Evolutionary conservation across 2,329 filamentous ascomycete genomes (phyloP).

Genomic region (Moelleriella libera): DNA sequence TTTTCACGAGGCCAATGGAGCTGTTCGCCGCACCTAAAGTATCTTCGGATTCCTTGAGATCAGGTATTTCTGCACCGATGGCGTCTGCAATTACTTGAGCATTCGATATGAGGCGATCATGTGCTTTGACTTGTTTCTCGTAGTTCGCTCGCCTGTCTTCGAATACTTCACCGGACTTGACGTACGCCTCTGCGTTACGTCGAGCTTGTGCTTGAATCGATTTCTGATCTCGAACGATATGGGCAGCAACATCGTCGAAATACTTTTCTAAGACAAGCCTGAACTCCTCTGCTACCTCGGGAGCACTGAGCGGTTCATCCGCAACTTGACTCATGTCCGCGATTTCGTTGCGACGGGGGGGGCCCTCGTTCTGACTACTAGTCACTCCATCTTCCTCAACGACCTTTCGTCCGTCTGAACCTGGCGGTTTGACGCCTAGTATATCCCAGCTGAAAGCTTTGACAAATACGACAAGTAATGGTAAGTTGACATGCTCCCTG

Average conservation of each 20-base stretch:
- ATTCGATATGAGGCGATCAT: conserved; percentile 81
- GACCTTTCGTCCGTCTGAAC: conserved; percentile 67
- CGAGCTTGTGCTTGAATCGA: conserved; percentile 74
- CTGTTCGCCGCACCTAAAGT: conserved; percentile 51
- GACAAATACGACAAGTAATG: conserved; percentile 85
- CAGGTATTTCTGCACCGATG: conserved; percentile 84
- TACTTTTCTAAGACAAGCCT: conserved; percentile 75
- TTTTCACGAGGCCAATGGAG: conserved; percentile 85
- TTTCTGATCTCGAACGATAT: conserved; percentile 85
- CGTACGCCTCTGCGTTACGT: conserved; percentile 94
- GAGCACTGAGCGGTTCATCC: conserved; percentile 53
- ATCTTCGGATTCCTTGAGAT: conserved; percentile 72
- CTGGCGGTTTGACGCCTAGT: conserved; percentile 59
- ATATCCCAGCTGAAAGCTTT: conserved; percentile 96
- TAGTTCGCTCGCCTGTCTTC: conserved; percentile 94
- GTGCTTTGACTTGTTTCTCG: conserved; percentile 82
- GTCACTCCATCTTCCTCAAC: conserved; percentile 69
- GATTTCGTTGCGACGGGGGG: conserved; percentile 36
- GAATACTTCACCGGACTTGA: conserved; percentile 96
- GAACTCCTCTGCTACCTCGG: conserved; percentile 75
- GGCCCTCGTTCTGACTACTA: conserved; percentile 20
- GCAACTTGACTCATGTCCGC: conserved; percentile 26
- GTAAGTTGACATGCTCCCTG: conserved; percentile 80
- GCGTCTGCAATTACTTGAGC: conserved; percentile 84
- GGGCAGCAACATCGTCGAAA: conserved; percentile 82